phyloP scores from a whole-genome alignment of 2,329 filamentous ascomycete genomes.

The Botrytis hyacinthi region DNA sequence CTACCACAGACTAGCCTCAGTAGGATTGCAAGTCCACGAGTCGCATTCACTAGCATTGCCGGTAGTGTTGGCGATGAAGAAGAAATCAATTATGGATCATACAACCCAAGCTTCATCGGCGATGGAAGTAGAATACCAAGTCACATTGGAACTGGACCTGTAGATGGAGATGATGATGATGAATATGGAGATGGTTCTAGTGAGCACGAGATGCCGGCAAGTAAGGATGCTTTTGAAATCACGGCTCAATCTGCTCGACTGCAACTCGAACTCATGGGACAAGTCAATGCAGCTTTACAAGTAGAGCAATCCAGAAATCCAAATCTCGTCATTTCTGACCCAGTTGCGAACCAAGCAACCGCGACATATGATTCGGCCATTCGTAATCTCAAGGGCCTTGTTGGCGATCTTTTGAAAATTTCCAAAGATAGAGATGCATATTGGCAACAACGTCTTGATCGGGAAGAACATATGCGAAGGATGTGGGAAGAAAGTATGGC shows the following conservation, averaged over 20 bases:
- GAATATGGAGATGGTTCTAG: slow-evolving; percentile 80
- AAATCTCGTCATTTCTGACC: slow-evolving; percentile 69
- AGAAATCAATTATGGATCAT: slow-evolving; percentile 50
- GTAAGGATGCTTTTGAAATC: slow-evolving; percentile 94
- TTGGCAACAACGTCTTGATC: slow-evolving; percentile 93
- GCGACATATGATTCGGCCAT: slow-evolving; percentile 87
- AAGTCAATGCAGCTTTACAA: slow-evolving; percentile 80
- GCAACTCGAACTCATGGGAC: slow-evolving; percentile 85
- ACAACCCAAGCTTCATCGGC: slow-evolving; percentile 53
- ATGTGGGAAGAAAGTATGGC: slow-evolving; percentile 99
- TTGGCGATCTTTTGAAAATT: slow-evolving; percentile 86
- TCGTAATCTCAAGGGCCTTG: slow-evolving; percentile 77
- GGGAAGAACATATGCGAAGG: slow-evolving; percentile 84
- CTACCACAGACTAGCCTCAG: slow-evolving; percentile 32
- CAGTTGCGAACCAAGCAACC: slow-evolving; percentile 72
- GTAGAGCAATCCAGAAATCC: slow-evolving; percentile 69
- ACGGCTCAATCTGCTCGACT: slow-evolving; percentile 92
- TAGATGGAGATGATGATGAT: slow-evolving; percentile 65
- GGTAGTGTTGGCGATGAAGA: slow-evolving; percentile 52
- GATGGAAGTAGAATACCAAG: slow-evolving; percentile 37
- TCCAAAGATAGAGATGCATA: slow-evolving; percentile 91
- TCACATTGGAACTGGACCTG: slow-evolving; percentile 25
- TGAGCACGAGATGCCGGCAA: slow-evolving; percentile 70
- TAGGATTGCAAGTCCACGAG: slow-evolving; percentile 31
- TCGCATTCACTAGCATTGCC: slow-evolving; percentile 35